Base-by-base conservation (phyloP, 129 eudicot genomes). In the Cynara cardunculus region DNA sequence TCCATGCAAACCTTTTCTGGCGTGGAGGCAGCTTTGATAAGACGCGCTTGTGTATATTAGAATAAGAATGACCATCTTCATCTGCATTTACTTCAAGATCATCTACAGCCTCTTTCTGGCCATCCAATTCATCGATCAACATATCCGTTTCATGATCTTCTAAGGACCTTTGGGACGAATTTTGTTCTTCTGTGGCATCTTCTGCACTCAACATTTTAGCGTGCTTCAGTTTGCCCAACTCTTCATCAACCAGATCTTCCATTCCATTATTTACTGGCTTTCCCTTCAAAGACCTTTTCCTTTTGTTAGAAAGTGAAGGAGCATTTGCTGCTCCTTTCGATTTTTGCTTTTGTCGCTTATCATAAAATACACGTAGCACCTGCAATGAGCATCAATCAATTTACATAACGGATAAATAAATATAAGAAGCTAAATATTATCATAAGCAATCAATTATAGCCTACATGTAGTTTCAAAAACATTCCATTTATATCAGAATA, bases 291-390 rank as follows among this genome's bases (percentile, higher is more conserved):
- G 78, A 77, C 66, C 81, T 74, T 69, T 89, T 90, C 72, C 96
- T 88, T 83, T 94, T 94, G 7, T 86, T 70, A 39, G 88, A 69
- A 75, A 7, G 61, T 44, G 27, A 32, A 44, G 39, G 71, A 25
- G 84, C 65, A 78, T 73, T 74, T 67, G 71, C 56, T 88, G 82
- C 84, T 74, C 84, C 84, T 71, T 73, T 80, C 39, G 41, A 31
- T 62, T 83, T 77, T 28, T 71, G 16, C 86, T 85, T 92, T 83
- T 72, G 92, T 64, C 92, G 82, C 77, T 86, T 88, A 86, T 90
- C 97, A 83, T 88, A 79, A 73, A 85, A 86, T 14, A 92, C 88
- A 70, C 93, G 94, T 65, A 90, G 92, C 77, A 92, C 97, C 97
- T 92, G 88, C 82, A 85, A 65, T 73, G 7, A 69, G 64, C 69